Evolutionary conservation across 2,329 filamentous ascomycete species (phyloP).

Genomic region (Scolecobasidium constrictum): DNA sequence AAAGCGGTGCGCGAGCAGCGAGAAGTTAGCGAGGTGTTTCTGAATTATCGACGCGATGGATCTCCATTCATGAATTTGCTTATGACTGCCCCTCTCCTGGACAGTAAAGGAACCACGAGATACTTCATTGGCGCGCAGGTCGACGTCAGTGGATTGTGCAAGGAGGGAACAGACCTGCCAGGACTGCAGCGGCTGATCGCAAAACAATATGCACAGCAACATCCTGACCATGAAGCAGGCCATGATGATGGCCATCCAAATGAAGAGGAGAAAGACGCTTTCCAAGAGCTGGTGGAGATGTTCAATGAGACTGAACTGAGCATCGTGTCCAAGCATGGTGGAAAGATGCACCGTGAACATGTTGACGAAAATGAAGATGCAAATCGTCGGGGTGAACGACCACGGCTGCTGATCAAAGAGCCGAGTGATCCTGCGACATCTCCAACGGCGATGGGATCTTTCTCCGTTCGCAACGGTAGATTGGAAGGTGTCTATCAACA

Average conservation of each 20-base stretch:
- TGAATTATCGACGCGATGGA: conserved; percentile 70
- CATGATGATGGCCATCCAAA: conserved; percentile 14
- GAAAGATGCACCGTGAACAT: conserved; percentile 50
- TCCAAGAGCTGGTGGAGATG: conserved; percentile 57
- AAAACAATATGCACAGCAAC: conserved; percentile 18
- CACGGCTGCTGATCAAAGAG: conserved; percentile 39
- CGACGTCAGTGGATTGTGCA: conserved; percentile 58
- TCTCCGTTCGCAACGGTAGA: conserved; percentile 25
- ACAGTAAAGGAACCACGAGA: conserved; percentile 53
- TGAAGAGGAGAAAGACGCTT: conserved; percentile 41
- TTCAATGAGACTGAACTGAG: conserved; percentile 58
- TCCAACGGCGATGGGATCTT: conserved; percentile 23
- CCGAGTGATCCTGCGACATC: conserved; percentile 22
- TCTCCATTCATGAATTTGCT: conserved; percentile 69
- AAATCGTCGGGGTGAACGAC: conserved; percentile 23
- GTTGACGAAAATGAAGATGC: conserved; percentile 21
- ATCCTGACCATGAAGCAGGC: neutral
- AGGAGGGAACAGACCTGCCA: conserved; percentile 54
- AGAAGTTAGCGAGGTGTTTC: conserved; percentile 62
- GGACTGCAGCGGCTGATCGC: conserved; percentile 43
- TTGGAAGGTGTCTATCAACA: conserved; percentile 46
- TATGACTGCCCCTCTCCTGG: conserved; percentile 61
- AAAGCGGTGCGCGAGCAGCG: conserved; percentile 51
- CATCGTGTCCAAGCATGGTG: conserved; percentile 51
- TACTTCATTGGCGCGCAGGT: conserved; percentile 66